phyloP scores from a whole-genome alignment of 257 asterid species.

The Ophiorrhiza pumila region DNA sequence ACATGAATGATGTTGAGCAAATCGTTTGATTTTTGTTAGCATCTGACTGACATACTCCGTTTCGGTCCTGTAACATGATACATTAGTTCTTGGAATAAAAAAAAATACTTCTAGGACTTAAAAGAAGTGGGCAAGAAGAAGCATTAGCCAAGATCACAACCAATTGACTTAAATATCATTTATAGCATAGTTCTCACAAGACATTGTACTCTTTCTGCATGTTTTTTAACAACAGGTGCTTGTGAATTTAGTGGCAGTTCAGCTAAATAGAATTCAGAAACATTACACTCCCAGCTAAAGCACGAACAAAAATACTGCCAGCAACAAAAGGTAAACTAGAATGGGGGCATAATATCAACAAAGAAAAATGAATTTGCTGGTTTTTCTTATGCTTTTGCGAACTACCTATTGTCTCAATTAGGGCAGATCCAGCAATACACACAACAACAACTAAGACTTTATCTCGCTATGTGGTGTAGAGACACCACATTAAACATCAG shows the following conservation, averaged over 20 bases:
- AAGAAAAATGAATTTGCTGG: background rate
- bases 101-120: background rate
- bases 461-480: no score
- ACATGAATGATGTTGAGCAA: slow-evolving; percentile 93
- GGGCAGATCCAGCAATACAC: background rate
- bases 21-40: slow-evolving; percentile 88
- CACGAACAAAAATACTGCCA: background rate
- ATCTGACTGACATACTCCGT: slow-evolving; percentile 96
- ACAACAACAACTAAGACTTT: no score
- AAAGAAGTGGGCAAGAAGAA: background rate
- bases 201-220: no score
- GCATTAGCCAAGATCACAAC: background rate
- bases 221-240: background rate
- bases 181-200: background rate
- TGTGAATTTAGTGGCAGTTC: background rate
- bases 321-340: background rate
- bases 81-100: background rate
- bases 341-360: background rate
- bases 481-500: background rate
- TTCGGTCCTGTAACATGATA: slow-evolving; percentile 68
- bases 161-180: background rate
- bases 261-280: no score
- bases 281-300: background rate
- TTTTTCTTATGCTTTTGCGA: background rate
- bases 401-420: background rate